Evolutionary conservation across 148 eudicot species (phyloP), one percentile per base, ranked within the genome.

Genomic region (Heliamphora exappendiculata): DNA sequence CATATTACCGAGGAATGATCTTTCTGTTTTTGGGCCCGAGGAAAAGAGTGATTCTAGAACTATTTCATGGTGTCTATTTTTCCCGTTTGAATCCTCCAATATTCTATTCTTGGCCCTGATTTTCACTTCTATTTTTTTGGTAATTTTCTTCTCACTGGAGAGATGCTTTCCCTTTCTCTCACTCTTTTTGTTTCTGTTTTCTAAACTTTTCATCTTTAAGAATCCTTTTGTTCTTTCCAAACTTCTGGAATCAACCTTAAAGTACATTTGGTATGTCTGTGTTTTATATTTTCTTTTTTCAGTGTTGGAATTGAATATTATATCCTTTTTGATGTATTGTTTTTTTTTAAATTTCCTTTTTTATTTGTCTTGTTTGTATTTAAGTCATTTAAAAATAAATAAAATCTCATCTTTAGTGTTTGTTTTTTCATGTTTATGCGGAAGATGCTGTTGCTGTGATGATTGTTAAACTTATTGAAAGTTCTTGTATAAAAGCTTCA

Each of bases 391-490:
- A n/a, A n/a, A n/a, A n/a, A n/a, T n/a, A n/a, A n/a, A n/a, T n/a
- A n/a, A n/a, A n/a, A n/a, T n/a, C n/a, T n/a, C n/a, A n/a, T n/a
- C n/a, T n/a, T n/a, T n/a, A n/a, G n/a, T n/a, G n/a, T n/a, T n/a
- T n/a, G n/a, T n/a, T 12, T 42, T 44, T 33, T 29, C 47, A 7
- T 28, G 14, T 7, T 9, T 1, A 51, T n/a, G n/a, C n/a, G 39
- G 71, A 31, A 45, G 24, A 33, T 13, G 16, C 34, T 28, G 78
- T 64, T 75, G 79, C 70, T 67, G 47, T 76, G 78, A 76, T 76
- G 78, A 66, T 66, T 49, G 17, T 60, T 76, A n/a, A 12, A n/a
- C 19, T 7, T 37, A 64, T 67, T 59, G 66, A 72, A 45, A 60
- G 70, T 50, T 71, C 47, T 42, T 31, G 10, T 37, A 0, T n/a